A percentile compares a stretch with the other conserved stretches of the same genome.
Evolutionary conservation across 2,329 filamentous ascomycete species (phyloP).

Genomic region (Amauroascus verrucosus): DNA sequence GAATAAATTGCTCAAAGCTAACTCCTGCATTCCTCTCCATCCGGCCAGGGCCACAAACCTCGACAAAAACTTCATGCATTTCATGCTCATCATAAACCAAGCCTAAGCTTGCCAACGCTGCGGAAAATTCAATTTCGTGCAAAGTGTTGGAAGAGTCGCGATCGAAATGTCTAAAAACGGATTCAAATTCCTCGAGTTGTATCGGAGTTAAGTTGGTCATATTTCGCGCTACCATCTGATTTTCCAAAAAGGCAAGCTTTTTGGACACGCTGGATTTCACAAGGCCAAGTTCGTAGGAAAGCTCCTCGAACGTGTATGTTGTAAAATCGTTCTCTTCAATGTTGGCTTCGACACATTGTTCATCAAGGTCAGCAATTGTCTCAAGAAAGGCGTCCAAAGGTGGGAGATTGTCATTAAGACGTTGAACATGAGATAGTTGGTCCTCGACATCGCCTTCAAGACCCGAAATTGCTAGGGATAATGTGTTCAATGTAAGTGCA

Average conservation of each 20-base stretch:
- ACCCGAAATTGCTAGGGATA: slow-evolving; percentile 91
- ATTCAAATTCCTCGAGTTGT: slow-evolving; percentile 96
- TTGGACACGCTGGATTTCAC: slow-evolving; percentile 90
- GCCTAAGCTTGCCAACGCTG: slow-evolving; percentile 85
- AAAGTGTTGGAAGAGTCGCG: slow-evolving; percentile 82
- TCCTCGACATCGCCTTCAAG: slow-evolving; percentile 95
- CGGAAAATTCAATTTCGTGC: slow-evolving; percentile 89
- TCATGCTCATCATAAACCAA: slow-evolving; percentile 95
- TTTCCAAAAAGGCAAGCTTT: slow-evolving; percentile 92
- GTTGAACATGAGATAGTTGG: slow-evolving; percentile 76
- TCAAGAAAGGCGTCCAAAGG: slow-evolving; percentile 86
- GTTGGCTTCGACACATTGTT: slow-evolving; percentile 88
- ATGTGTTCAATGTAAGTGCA: slow-evolving; percentile 84
- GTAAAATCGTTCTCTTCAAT: slow-evolving; percentile 99
- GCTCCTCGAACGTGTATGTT: slow-evolving; percentile 96
- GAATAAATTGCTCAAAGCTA: slow-evolving; percentile 96
- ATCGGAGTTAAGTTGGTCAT: slow-evolving; percentile 99
- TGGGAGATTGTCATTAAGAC: slow-evolving; percentile 71
- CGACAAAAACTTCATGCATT: slow-evolving; percentile 90
- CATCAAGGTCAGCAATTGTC: slow-evolving; percentile 74
- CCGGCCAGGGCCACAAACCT: slow-evolving; percentile 55
- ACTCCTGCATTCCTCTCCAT: slow-evolving; percentile 59
- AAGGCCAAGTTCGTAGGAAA: slow-evolving; percentile 83
- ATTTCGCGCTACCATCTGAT: slow-evolving; percentile 93
- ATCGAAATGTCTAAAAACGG: slow-evolving; percentile 95